Evolutionary conservation across 768 basidiomycete species (phyloP), one percentile per base, ranked within the genome.

Genomic region (Lepiota venenata): DNA sequence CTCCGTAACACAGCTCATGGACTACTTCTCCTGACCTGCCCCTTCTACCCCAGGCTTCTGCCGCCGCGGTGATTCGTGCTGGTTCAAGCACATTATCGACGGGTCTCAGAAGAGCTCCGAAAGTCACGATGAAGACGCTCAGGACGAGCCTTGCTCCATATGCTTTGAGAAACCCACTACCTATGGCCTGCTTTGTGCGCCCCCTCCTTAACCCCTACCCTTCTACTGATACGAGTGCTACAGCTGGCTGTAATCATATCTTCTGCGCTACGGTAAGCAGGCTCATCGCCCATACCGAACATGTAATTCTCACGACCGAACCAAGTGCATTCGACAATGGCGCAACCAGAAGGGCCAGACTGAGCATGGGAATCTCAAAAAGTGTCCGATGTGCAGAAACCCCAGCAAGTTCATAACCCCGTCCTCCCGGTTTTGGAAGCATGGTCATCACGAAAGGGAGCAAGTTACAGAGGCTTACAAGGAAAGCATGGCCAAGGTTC

Each of bases 311-410:
- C 25, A 35, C 61, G 45, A 42, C 41, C 46, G 12, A 29, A 32
- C 48, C 22, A 60, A 91, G 86, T 93, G 91, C 64, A 88, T 93
- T 56, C 83, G 82, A 41, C 80, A 81, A 61, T 93, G 91, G 91
- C 82, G 91, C 22, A 81, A 81, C 58, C 78, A 78, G n/a, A 62
- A 66, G 8, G 78, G 74, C 16, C 85, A 83, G 64, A 70, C 73
- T 2, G 64, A 65, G 0, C 85, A 83, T 51, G 80, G 79, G 18
- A 82, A 78, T 49, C 84, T 78, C 58, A 91, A 91, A 73, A 83
- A 78, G 41, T 93, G 91, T 62, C 90, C 91, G 0, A 82, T 88
- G 71, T 92, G 90, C 63, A 84, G 91, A 29, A 66, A 76, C 2
- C 62, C 75, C 3, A 87, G 88, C 39, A 79, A 75, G 45, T 91